phyloP scores from a whole-genome alignment of 768 basidiomycete genomes.

The Dictyophora rubrovolvata region DNA sequence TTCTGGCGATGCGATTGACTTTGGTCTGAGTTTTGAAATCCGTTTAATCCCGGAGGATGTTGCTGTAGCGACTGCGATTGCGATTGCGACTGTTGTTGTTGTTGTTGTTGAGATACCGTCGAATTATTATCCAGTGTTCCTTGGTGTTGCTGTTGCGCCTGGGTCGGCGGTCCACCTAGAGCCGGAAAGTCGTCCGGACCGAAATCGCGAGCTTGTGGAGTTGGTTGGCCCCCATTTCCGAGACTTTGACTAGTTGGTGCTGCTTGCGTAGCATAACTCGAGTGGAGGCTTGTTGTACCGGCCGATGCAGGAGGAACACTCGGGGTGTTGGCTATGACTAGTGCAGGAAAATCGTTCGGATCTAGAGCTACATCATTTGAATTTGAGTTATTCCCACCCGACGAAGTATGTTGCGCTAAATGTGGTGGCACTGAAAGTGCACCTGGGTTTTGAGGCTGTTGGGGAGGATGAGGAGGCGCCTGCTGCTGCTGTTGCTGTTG shows the following conservation, averaged over 20 bases:
- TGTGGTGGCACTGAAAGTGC: slow-evolving; percentile 24
- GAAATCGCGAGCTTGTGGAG: slow-evolving; percentile 49
- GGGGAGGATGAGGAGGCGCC: slow-evolving; percentile 42
- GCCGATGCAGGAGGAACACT: slow-evolving; percentile 26
- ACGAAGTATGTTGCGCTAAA: slow-evolving; percentile 40
- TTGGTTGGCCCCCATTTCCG: slow-evolving; percentile 17
- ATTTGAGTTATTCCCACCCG: slow-evolving; percentile 34
- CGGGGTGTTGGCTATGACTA: slow-evolving; percentile 52
- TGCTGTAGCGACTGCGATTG: slow-evolving; percentile 13
- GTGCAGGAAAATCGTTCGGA: slow-evolving; percentile 81
- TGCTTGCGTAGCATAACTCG: slow-evolving; percentile 79
- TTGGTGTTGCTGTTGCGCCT: slow-evolving; percentile 28
- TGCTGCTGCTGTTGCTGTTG: slow-evolving; percentile 21
- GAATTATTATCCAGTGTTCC: not conserved
- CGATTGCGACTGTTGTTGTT: slow-evolving; percentile 23
- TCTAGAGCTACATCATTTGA: slow-evolving; percentile 71
- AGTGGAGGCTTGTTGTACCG: slow-evolving; percentile 28
- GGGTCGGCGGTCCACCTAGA: slow-evolving; percentile 53
- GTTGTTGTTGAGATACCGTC: slow-evolving; percentile 19
- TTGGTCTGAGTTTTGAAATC: slow-evolving; percentile 27
- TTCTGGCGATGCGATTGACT: slow-evolving; percentile 42
- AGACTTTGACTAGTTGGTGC: slow-evolving; percentile 23
- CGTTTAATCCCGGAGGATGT: slow-evolving; percentile 74
- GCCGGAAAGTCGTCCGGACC: slow-evolving; percentile 89
- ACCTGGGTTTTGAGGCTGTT: slow-evolving; percentile 19